Evolutionary conservation across 2,329 filamentous ascomycete species (phyloP), one percentile per base, ranked within the genome.

Genomic region (Colletotrichum eleusines): DNA sequence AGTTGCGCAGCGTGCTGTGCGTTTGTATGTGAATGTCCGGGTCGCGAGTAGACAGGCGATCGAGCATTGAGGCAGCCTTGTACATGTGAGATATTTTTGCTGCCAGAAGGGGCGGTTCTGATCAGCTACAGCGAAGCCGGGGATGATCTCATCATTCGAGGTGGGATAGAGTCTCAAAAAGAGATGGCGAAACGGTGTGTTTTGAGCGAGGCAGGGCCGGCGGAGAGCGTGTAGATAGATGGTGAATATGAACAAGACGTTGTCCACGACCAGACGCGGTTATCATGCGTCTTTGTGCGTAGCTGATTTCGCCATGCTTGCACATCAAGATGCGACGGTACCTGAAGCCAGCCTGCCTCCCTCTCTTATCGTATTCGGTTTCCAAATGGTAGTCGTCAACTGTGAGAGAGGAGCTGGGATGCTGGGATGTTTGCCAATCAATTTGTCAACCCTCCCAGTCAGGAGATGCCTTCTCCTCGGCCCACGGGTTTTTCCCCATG

Each of bases 391-490:
- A 33, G 26, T n/a, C 50, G 33, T 53, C 26, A n/a, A 33, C 18
- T 8, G 26, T 35, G 26, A 6, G 26, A 11, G 20, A 46, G 28
- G 40, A 5, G 12, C 11, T 33, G 31, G 31, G 33, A 12, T n/a
- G 14, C 11, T 18, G 54, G 33, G 18, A 31, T 23, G 18, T 46
- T 40, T 31, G 11, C 7, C 3, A 11, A 12, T 31, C 33, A 40
- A 23, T n/a, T 20, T 9, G 20, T 20, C 38, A n/a, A 26, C 20
- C 14, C 20, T 46, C 57, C 28, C 40, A 40, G 12, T 48, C 59
- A 51, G 65, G 54, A n/a, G 33, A 55, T 57, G 62, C 62, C 31
- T 20, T 35, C 50, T 26, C 31, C 38, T 31, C 28, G 11, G n/a
- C 48, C 40, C 16, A 5, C n/a, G 35, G 23, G 54, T 35, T 16